Base-by-base conservation (phyloP, 345 rosid species). In the Microthlaspi erraticum region DNA sequence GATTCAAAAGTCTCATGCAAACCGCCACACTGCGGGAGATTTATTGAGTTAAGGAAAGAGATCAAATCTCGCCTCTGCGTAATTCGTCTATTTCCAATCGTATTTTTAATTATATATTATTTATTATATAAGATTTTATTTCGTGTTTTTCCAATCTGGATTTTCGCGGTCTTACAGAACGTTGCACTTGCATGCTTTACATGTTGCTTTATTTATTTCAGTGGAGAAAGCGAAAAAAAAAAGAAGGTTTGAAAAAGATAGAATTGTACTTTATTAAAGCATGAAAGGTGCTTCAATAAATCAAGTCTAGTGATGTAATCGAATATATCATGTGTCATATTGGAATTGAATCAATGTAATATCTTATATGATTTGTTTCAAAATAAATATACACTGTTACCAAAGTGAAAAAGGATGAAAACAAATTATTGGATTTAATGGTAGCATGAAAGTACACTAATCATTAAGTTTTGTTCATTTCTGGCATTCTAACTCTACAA, bases 101-200 rank as follows among this genome's bases (percentile, higher is more conserved):
- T n/a, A n/a, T n/a, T n/a, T n/a, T n/a, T n/a, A n/a, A n/a, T n/a
- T n/a, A n/a, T n/a, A n/a, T n/a, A n/a, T n/a, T n/a, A n/a, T n/a
- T n/a, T n/a, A n/a, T n/a, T n/a, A n/a, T n/a, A n/a, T n/a, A n/a
- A n/a, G n/a, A n/a, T n/a, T n/a, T n/a, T n/a, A n/a, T n/a, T n/a
- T n/a, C n/a, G n/a, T n/a, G n/a, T n/a, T n/a, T n/a, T n/a, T n/a
- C n/a, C n/a, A n/a, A n/a, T n/a, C n/a, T n/a, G n/a, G n/a, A n/a
- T n/a, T n/a, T n/a, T n/a, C n/a, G n/a, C n/a, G n/a, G n/a, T n/a
- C n/a, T n/a, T n/a, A n/a, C n/a, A n/a, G n/a, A n/a, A n/a, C 64
- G 73, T 68, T 74, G 68, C 73, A 74, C 68, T 67, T 74, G 68
- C 68, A 51, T 67, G 68, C 62, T 64, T 74, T 66, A 59, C 68